Evolutionary conservation across 2,329 filamentous ascomycete species (phyloP), one percentile per base, ranked within the genome.

Genomic region (Talaromyces sp.): DNA sequence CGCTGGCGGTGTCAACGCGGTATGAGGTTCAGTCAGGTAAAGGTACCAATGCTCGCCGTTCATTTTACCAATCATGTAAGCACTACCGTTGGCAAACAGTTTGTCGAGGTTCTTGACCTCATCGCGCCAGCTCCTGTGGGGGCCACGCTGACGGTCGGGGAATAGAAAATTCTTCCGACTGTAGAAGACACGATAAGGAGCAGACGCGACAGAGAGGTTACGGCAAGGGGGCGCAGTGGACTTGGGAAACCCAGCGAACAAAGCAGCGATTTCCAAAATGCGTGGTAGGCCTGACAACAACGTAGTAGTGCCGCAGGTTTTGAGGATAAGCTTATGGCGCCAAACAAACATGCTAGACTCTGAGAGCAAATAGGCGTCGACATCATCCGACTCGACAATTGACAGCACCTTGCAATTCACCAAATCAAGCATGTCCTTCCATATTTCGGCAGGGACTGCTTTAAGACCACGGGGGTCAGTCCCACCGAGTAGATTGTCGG

Each of bases 281-380:
- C 92, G 92, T 70, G 92, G 92, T 54, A 99, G 85, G 22, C 95
- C 95, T 57, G 91, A 89, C 7, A 99, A 86, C 62, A 99, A 83
- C 2, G 95, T 99, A 15, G 95, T 99, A 27, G 95, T 99, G 67
- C 95, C 95, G 74, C 95, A 99, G 8, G 95, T 99, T 87, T 99
- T 99, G 70, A 99, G 84, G 67, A 99, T 97, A 69, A 99, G 86
- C 85, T 99, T 99, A 86, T 99, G 95, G n/a, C 93, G 93, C 79
- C 97, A 99, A 72, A 99, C 92, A 77, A 99, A 99, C 93, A 99
- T 97, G 90, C 95, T 98, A 47, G 95, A 98, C 82, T 99, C 95
- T 68, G 95, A 99, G 64, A 99, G 85, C 7, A 99, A 87, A 77
- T 99, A 99, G 69, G 95, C 94, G 75, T 99, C 95, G 72, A 98